A percentile compares a stretch with the other conserved stretches of the same genome.
Evolutionary conservation across 2,329 filamentous ascomycete species (phyloP).

Genomic region (Tolypocladium capitatum): DNA sequence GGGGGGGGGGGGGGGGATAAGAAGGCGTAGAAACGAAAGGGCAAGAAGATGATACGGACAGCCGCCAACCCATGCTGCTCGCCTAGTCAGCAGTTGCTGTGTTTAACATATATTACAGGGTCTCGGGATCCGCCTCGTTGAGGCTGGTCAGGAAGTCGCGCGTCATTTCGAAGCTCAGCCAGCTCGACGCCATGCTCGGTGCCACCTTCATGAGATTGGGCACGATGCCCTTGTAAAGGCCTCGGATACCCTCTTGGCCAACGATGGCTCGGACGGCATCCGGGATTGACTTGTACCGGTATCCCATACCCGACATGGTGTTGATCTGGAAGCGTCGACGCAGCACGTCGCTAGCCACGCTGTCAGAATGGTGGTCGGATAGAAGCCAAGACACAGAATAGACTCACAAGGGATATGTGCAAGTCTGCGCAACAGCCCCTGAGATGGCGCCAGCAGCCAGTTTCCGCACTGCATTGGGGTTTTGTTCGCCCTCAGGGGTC

Average conservation of each 20-base stretch:
- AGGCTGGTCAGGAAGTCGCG: slow-evolving; percentile 69
- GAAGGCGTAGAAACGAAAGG: background rate
- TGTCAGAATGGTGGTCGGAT: slow-evolving; percentile 7
- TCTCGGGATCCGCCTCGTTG: slow-evolving; percentile 23
- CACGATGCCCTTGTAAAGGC: slow-evolving; percentile 90
- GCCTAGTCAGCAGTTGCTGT: background rate
- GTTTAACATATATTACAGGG: slow-evolving; percentile 11
- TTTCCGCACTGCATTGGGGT: slow-evolving; percentile 69
- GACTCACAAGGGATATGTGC: slow-evolving; percentile 91
- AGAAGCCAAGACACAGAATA: background rate
- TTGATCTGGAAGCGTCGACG: slow-evolving; percentile 95
- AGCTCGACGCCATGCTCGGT: slow-evolving; percentile 96
- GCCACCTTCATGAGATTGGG: slow-evolving; percentile 95
- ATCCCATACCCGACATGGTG: slow-evolving; percentile 97
- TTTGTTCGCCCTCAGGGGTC: slow-evolving; percentile 76
- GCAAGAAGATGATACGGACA: background rate
- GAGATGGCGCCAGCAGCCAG: slow-evolving; percentile 82
- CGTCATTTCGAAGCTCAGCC: slow-evolving; percentile 92
- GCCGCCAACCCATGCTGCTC: background rate
- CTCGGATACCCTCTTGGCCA: slow-evolving; percentile 66
- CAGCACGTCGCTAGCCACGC: slow-evolving; percentile 59
- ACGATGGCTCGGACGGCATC: slow-evolving; percentile 77
- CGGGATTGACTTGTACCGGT: slow-evolving; percentile 77
- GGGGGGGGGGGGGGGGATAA: background rate
- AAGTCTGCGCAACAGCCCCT: slow-evolving; percentile 93